Conservation (phyloP, 371 early-diverging fungal species). For the Syncephalastrum racemosum region DNA sequence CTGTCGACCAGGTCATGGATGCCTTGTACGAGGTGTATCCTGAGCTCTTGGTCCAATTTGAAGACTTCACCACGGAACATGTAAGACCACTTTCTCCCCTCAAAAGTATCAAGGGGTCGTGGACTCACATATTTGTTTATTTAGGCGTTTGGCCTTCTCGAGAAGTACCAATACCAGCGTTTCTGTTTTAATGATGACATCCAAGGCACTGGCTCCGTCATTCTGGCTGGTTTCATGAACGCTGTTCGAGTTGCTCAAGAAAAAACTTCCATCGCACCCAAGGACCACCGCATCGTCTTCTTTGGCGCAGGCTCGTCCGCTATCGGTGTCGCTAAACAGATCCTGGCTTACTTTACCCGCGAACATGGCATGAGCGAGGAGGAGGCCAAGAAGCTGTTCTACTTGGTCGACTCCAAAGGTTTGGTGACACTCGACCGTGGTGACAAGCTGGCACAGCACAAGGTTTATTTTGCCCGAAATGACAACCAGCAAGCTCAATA, state of each 20-base stretch:
- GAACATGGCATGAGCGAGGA: constrained; percentile 69
- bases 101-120: too few species aligned
- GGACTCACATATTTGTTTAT: constrained; percentile 15
- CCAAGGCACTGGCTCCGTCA: constrained; percentile 89
- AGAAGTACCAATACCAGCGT: constrained; percentile 64
- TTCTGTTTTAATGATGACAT: constrained; percentile 74
- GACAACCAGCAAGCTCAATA: constrained; percentile 78
- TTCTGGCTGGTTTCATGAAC: constrained; percentile 88
- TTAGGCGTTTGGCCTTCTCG: constrained; percentile 69
- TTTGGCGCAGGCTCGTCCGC: constrained; percentile 89
- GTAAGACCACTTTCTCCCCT: constrained; percentile 10
- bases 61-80: constrained; percentile 91
- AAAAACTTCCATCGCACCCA: constrained; percentile 56
- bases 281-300: constrained; percentile 84
- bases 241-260: constrained; percentile 62
- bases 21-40: constrained; percentile 72
- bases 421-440: constrained; percentile 82
- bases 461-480: constrained; percentile 74
- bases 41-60: constrained; percentile 84
- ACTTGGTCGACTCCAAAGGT: constrained; percentile 86
- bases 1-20: constrained; percentile 79
- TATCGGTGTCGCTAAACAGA: constrained; percentile 87
- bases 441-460: constrained; percentile 81
- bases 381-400: constrained; percentile 76
- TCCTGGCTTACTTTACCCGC: constrained; percentile 71